phyloP scores from a whole-genome alignment of 257 asterid genomes.

The Scutellaria barbata region DNA sequence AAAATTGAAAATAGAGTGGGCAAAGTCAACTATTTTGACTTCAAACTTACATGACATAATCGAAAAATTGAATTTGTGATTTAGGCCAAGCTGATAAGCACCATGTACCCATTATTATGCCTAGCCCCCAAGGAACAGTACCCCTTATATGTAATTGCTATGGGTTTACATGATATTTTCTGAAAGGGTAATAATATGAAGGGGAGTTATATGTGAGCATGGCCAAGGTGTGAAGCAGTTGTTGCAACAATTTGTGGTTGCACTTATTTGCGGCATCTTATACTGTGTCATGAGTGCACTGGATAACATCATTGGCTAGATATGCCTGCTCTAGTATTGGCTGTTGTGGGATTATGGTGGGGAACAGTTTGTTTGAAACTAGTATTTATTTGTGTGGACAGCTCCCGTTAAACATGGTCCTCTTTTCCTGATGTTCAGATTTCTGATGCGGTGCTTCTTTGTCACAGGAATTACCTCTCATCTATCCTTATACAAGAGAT shows the following conservation, averaged over 20 bases:
- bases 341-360: not conserved
- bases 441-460: constrained; percentile 32
- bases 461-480: constrained; percentile 87
- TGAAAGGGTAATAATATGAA: not conserved
- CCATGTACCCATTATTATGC: not conserved
- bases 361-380: not conserved
- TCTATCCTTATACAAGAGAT: constrained; percentile 97
- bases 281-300: not conserved
- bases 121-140: not conserved
- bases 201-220: not conserved
- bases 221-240: not conserved
- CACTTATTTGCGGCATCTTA: not conserved
- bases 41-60: too few species aligned
- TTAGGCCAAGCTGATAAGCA: too few species aligned
- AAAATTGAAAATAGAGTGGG: too few species aligned
- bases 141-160: not conserved
- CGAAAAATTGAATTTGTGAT: too few species aligned
- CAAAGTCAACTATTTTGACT: too few species aligned
- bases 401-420: constrained; percentile 12
- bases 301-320: not conserved
- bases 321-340: not conserved
- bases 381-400: not conserved
- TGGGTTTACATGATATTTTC: not conserved
- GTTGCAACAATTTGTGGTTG: not conserved
- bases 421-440: constrained; percentile 26